These are phyloP conservation scores for Schizosaccharomyces cryophilus DNA, from an alignment of 805 yeast genomes.

Conservation along the genomic window DNA sequence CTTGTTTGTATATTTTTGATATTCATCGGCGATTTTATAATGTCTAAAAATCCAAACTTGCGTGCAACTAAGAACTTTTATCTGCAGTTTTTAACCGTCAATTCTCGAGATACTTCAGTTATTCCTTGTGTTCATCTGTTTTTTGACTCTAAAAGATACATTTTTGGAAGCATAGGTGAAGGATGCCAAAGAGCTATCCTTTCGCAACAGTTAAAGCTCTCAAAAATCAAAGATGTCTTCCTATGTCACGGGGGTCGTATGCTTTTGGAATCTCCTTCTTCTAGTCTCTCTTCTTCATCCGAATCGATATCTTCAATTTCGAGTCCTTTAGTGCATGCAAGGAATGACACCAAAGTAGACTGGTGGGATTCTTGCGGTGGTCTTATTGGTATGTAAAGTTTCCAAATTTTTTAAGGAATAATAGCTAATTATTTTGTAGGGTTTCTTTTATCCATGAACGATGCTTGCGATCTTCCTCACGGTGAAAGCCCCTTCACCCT, in stretches of 20 bases:
- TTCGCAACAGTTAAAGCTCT: not conserved
- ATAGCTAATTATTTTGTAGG: not conserved
- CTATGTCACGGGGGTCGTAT: not conserved
- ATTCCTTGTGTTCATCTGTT: not conserved
- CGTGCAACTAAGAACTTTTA: not conserved
- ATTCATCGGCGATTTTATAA: not conserved
- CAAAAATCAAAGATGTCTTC: not conserved
- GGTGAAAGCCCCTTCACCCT: not conserved
- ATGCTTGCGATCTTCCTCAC: not conserved
- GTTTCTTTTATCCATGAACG: not conserved
- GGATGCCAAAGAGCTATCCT: not conserved
- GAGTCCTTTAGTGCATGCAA: not conserved
- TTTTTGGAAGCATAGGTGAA: not conserved
- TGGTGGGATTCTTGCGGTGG: slow-evolving; percentile 1
- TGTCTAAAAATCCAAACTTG: not conserved
- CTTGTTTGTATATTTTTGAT: not conserved
- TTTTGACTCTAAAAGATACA: not conserved
- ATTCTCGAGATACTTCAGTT: not conserved
- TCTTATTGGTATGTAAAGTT: not conserved
- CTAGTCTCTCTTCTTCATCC: not conserved
- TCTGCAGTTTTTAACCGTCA: not conserved
- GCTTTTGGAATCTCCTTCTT: not conserved
- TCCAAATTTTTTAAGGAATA: not conserved
- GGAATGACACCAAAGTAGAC: not conserved
- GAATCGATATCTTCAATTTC: not conserved